Conservation (phyloP, 2,329 filamentous ascomycete genomes). For the Diaporthe batatas region DNA sequence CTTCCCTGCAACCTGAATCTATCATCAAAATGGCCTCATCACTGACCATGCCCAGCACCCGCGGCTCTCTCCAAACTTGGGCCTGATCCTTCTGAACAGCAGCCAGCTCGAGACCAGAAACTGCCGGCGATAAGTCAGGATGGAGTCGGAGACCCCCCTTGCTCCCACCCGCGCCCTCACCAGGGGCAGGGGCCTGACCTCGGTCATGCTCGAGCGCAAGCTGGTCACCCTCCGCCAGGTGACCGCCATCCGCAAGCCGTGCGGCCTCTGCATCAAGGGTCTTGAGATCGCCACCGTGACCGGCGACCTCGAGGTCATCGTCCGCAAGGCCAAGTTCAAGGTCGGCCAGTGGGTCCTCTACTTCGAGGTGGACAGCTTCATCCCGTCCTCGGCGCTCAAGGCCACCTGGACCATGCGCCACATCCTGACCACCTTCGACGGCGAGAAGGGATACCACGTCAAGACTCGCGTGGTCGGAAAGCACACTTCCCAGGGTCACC, state of each 20-base stretch:
- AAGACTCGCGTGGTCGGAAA: conserved; percentile 41
- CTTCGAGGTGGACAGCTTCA: conserved; percentile 52
- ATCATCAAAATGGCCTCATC: background rate
- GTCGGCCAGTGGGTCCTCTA: conserved; percentile 49
- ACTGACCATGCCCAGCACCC: background rate
- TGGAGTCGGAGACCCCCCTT: background rate
- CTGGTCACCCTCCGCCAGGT: conserved; percentile 49
- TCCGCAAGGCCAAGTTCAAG: conserved; percentile 35
- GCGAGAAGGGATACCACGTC: conserved; percentile 47
- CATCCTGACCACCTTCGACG: conserved; percentile 40
- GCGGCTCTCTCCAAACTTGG: too few species aligned
- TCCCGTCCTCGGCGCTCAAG: conserved; percentile 45
- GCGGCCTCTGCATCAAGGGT: conserved; percentile 36
- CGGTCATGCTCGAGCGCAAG: conserved; percentile 48
- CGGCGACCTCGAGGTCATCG: conserved; percentile 49
- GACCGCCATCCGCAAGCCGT: conserved; percentile 38
- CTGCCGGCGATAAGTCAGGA: background rate
- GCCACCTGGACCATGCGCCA: conserved; percentile 45
- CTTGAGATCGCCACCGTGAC: conserved; percentile 43
- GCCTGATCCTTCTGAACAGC: background rate
- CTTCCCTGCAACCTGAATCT: background rate
- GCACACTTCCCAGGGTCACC: conserved; percentile 49
- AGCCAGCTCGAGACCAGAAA: background rate
- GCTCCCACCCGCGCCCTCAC: background rate
- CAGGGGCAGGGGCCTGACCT: too few species aligned